Evolutionary conservation across 108 stramenopile genomes (phyloP).

Genomic region (Cyclotella baltica): DNA sequence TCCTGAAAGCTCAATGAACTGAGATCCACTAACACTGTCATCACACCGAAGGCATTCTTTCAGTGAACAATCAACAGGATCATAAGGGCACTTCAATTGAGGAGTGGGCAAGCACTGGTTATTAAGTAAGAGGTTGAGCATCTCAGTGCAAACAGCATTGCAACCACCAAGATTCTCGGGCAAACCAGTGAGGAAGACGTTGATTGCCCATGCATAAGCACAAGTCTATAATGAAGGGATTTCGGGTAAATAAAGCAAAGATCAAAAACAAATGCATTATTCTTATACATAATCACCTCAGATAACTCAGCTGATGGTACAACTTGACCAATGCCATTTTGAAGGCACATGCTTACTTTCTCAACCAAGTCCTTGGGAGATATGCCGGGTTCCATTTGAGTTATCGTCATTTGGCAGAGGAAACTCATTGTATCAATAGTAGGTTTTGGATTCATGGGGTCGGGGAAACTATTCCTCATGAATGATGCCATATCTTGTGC

Average conservation of each 20-base stretch:
- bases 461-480: conserved; percentile 29
- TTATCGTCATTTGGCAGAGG: conserved; percentile 6
- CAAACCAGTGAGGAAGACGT: conserved; percentile 29
- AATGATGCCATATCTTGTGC: conserved; percentile 30
- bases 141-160: conserved; percentile 10
- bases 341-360: conserved; percentile 12
- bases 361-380: conserved; percentile 9
- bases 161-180: conserved; percentile 15
- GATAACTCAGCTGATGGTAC: conserved; percentile 19
- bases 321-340: background rate
- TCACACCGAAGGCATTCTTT: conserved; percentile 28
- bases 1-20: conserved; percentile 27
- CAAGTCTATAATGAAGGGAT: conserved; percentile 2
- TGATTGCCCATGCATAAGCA: conserved; percentile 33
- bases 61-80: conserved; percentile 13
- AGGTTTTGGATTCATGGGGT: background rate
- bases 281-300: background rate
- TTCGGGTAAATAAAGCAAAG: background rate
- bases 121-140: conserved; percentile 11
- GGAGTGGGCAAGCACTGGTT: background rate
- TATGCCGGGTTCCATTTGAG: conserved; percentile 3
- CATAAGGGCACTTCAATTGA: conserved; percentile 3
- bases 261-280: background rate
- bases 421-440: conserved; percentile 18
- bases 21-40: conserved; percentile 21